Conservation (phyloP, 768 basidiomycete species). For the Mycena belliarum region DNA sequence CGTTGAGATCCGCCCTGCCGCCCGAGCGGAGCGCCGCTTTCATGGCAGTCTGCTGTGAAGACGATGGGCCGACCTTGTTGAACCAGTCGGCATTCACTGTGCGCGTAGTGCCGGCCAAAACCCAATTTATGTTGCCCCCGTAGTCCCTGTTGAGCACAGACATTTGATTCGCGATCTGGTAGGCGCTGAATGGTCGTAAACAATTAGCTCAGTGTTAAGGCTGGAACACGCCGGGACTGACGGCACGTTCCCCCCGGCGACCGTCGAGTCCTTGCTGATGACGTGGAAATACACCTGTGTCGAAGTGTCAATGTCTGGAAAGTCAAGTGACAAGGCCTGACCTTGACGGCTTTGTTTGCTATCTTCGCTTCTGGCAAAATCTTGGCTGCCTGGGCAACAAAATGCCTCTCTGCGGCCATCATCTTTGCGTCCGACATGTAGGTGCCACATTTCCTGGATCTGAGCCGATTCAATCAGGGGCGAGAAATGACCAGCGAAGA, state of each 20-base stretch:
- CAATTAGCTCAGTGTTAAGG: too few relatives aligned
- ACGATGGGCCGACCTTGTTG: constrained; percentile 38
- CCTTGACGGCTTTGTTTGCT: background rate
- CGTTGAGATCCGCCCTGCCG: constrained; percentile 41
- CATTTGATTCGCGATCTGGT: constrained; percentile 45
- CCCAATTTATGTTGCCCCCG: constrained; percentile 38
- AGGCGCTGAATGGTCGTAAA: constrained; percentile 18
- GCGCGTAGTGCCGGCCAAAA: constrained; percentile 41
- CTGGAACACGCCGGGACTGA: background rate
- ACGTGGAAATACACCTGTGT: constrained; percentile 37
- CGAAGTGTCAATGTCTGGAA: too few relatives aligned
- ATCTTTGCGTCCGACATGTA: background rate
- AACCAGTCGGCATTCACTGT: constrained; percentile 52
- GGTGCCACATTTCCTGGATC: background rate
- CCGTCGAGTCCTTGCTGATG: constrained; percentile 31
- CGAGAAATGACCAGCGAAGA: too few relatives aligned
- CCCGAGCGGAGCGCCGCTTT: constrained; percentile 47
- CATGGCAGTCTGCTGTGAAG: constrained; percentile 45
- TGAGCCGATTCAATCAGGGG: background rate
- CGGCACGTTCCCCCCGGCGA: constrained; percentile 45
- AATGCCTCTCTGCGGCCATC: background rate
- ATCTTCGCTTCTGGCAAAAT: background rate
- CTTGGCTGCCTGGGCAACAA: background rate
- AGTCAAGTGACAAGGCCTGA: background rate
- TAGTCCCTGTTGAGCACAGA: constrained; percentile 45